These are phyloP conservation scores for Hyphopichia khmerensis DNA, from an alignment of 1,139 yeast species.

Conservation along the genomic window DNA sequence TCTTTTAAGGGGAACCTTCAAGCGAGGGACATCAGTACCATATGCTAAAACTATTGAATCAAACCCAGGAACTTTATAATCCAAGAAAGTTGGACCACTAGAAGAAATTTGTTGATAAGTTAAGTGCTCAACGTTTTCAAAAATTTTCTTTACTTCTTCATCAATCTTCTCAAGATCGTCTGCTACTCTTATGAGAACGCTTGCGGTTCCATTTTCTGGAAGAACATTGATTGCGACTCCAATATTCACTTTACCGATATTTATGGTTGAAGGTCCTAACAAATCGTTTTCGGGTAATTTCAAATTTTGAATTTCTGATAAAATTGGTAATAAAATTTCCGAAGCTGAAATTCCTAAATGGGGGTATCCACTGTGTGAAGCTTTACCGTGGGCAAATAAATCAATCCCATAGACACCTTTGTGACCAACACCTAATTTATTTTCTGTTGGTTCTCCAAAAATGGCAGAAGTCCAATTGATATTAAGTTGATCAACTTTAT, in stretches of 20 bases:
- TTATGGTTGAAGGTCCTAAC: slow-evolving; percentile 62
- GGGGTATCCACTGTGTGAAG: slow-evolving; percentile 73
- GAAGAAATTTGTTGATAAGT: slow-evolving; percentile 17
- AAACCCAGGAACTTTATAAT: slow-evolving; percentile 63
- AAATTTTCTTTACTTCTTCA: slow-evolving; percentile 30
- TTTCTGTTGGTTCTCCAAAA: slow-evolving; percentile 76
- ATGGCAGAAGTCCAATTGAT: slow-evolving; percentile 60
- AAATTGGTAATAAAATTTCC: slow-evolving; percentile 52
- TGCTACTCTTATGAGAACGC: slow-evolving; percentile 55
- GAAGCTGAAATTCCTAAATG: slow-evolving; percentile 65
- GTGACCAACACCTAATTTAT: slow-evolving; percentile 68
- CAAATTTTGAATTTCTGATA: slow-evolving; percentile 29
- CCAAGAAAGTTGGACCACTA: slow-evolving; percentile 48
- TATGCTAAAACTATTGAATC: slow-evolving; percentile 57
- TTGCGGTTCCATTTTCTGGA: slow-evolving; percentile 57
- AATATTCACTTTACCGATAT: slow-evolving; percentile 57
- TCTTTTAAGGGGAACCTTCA: slow-evolving; percentile 33
- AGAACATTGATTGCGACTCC: slow-evolving; percentile 66
- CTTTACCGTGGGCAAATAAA: slow-evolving; percentile 51
- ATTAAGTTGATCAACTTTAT: slow-evolving; percentile 36
- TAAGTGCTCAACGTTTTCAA: slow-evolving; percentile 29
- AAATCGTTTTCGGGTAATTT: slow-evolving; percentile 51
- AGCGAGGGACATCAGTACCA: slow-evolving; percentile 64
- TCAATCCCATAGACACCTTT: slow-evolving; percentile 52
- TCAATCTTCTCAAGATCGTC: slow-evolving; percentile 39